Percentiles rank a stretch among this genome's conserved stretches.
Conservation (phyloP, 177 flowering plant genomes). For the Vitis hybrid region DNA sequence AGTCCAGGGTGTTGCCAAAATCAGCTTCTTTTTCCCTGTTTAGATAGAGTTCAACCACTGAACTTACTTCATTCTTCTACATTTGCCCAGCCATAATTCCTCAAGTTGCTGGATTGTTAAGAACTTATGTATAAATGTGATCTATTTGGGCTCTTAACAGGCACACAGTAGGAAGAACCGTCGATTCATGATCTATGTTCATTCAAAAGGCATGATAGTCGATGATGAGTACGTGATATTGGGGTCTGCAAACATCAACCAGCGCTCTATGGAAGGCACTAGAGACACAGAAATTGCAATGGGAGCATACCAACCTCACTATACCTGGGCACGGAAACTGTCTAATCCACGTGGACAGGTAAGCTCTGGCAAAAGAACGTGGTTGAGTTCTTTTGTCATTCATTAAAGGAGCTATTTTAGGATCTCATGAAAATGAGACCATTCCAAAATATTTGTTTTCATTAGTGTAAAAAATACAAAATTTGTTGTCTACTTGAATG, state of each 20-base stretch:
- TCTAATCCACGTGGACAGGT: slow-evolving; percentile 51
- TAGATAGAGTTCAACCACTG: no score
- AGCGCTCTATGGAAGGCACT: slow-evolving; percentile 71
- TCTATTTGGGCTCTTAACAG: slow-evolving; percentile 25
- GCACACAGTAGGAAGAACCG: slow-evolving; percentile 39
- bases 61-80: no score
- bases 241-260: slow-evolving; percentile 62
- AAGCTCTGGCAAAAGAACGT: not conserved
- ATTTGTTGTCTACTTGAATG: no score
- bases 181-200: slow-evolving; percentile 73
- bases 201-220: slow-evolving; percentile 76
- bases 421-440: no score
- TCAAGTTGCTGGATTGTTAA: no score
- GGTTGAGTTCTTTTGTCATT: not conserved
- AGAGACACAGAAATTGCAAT: slow-evolving; percentile 73
- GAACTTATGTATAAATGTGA: no score
- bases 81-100: no score
- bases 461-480: no score
- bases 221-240: slow-evolving; percentile 57
- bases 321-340: slow-evolving; percentile 58
- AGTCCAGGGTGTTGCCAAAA: no score
- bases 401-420: no score
- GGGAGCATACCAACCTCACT: slow-evolving; percentile 58
- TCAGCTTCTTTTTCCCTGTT: no score
- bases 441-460: no score